Base-by-base conservation (phyloP, 371 early-diverging fungal genomes). In the Lichtheimia corymbifera region DNA sequence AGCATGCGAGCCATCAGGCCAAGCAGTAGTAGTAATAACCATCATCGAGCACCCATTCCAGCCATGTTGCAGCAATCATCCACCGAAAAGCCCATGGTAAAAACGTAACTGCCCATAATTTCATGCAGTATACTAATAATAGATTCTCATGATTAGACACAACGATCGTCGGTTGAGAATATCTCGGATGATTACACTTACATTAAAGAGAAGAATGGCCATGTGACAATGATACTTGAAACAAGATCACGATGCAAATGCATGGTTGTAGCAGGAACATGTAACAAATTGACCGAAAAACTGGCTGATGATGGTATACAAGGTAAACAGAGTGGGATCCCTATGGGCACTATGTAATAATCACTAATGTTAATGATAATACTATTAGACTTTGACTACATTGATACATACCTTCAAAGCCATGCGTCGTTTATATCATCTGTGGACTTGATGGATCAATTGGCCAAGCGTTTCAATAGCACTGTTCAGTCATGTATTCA, bases 261-360 rank as follows among this genome's bases (percentile, higher is more conserved):
- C 13, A 83, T 83, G 14, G 77, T 88, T 2, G 77, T 87, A 40
- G 84, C 85, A 3, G 90, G 88, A 7, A 77, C 82, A 11, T 45
- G 70, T 18, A 81, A 82, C 24, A 78, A 80, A 40, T 55, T 90
- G 24, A 75, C 86, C 41, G 69, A 80, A 50, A 74, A 80, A 61
- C 60, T 90, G 41, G 83, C 85, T 0, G 87, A 88, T 52, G 84
- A 84, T 63, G 77, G 81, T 22, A 61, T 71, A 1, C 86, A 86
- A 69, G 88, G 78, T 79, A 69, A 55, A n/a, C n/a, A n/a, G n/a
- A 49, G n/a, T 7, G 2, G n/a, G 17, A 5, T 15, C 18, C n/a
- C 2, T 1, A 22, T 15, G 47, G 12, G 47, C 11, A 2, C 22
- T n/a, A 47, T 22, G 17, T n/a, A n/a, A 44, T 14, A 45, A 18